Conservation (phyloP, 1,284 basidiomycete species). For the Xerocomus amazonicus region DNA sequence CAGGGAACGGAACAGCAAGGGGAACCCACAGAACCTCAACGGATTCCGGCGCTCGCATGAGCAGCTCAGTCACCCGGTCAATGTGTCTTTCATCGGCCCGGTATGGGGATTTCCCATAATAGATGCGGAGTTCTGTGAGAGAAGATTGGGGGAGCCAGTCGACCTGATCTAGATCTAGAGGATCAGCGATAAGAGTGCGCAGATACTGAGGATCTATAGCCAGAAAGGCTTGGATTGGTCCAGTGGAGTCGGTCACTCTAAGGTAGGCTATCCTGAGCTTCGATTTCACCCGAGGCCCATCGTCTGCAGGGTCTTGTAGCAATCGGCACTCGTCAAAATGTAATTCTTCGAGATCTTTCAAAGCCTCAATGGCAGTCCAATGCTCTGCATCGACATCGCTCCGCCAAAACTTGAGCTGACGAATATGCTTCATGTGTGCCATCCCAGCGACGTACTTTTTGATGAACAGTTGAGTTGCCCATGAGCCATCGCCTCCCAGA, state of each 20-base stretch:
- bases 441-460: conserved; percentile 6
- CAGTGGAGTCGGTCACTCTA: neutral
- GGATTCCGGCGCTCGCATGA: neutral
- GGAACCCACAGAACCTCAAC: neutral
- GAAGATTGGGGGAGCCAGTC: neutral
- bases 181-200: neutral
- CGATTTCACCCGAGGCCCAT: neutral
- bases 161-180: neutral
- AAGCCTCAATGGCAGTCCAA: conserved; percentile 13
- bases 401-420: conserved; percentile 6
- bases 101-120: neutral
- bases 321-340: conserved; percentile 8
- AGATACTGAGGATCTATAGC: conserved; percentile 7
- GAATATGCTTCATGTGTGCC: conserved; percentile 19
- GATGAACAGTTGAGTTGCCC: neutral
- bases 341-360: conserved; percentile 15
- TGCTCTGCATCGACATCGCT: conserved; percentile 9
- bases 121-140: neutral
- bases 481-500: neutral
- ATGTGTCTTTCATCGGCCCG: neutral
- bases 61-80: neutral
- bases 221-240: neutral
- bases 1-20: neutral
- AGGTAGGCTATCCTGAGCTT: conserved; percentile 11
- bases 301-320: neutral